Conservation (phyloP, 768 basidiomycete species). For the Xanthoconium purpureum region DNA sequence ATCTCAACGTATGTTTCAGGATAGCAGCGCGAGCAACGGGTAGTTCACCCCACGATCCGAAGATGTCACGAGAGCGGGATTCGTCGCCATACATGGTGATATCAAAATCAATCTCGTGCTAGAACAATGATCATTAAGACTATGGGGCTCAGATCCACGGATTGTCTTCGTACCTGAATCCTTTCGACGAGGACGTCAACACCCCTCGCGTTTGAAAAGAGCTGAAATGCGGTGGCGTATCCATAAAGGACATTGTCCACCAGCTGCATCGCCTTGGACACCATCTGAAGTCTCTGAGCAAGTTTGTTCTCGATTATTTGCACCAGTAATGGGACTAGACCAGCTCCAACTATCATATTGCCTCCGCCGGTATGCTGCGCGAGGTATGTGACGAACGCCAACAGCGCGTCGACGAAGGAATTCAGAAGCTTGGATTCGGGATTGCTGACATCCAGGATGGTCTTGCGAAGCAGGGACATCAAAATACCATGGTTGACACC, state of each 20-base stretch:
- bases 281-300: slow-evolving; percentile 64
- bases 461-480: slow-evolving; percentile 83
- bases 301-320: slow-evolving; percentile 82
- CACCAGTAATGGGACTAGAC: slow-evolving; percentile 83
- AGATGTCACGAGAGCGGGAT: slow-evolving; percentile 42
- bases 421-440: slow-evolving; percentile 66
- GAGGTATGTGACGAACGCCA: slow-evolving; percentile 85
- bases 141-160: not conserved
- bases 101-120: slow-evolving; percentile 69
- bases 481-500: slow-evolving; percentile 95
- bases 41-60: slow-evolving; percentile 56
- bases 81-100: slow-evolving; percentile 54
- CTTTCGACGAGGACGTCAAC: slow-evolving; percentile 82
- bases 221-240: slow-evolving; percentile 79
- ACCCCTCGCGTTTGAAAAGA: slow-evolving; percentile 83
- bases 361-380: slow-evolving; percentile 82
- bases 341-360: slow-evolving; percentile 93
- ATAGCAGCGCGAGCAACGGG: slow-evolving; percentile 73
- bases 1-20: slow-evolving; percentile 87
- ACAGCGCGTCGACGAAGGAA: slow-evolving; percentile 76
- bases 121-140: slow-evolving; percentile 12
- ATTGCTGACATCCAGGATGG: slow-evolving; percentile 67
- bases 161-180: slow-evolving; percentile 63
- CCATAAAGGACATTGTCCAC: slow-evolving; percentile 92
- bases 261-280: slow-evolving; percentile 89